A percentile compares a stretch with the other conserved stretches of the same genome.
Conservation (phyloP, 1,139 yeast species). For the Geotrichum carabidarum region DNA sequence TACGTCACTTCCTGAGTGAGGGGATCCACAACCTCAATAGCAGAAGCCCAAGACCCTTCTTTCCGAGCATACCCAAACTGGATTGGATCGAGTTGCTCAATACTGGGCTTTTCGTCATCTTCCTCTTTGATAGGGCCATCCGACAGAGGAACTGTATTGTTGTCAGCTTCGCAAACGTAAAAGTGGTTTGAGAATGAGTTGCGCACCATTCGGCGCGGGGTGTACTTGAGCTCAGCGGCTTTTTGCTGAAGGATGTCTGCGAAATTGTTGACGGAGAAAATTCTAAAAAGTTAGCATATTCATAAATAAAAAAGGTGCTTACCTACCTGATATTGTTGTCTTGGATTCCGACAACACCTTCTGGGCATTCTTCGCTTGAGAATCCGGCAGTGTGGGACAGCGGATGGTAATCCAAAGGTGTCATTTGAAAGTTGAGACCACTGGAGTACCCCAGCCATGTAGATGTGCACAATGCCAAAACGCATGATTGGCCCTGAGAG, state of each 20-base stretch:
- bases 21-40: slow-evolving; percentile 50
- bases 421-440: slow-evolving; percentile 30
- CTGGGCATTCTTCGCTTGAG: slow-evolving; percentile 58
- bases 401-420: slow-evolving; percentile 34
- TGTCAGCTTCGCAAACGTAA: slow-evolving; percentile 49
- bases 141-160: slow-evolving; percentile 27
- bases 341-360: slow-evolving; percentile 58
- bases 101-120: slow-evolving; percentile 30
- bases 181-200: slow-evolving; percentile 28
- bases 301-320: not conserved
- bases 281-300: slow-evolving; percentile 31
- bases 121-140: not conserved
- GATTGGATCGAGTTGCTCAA: slow-evolving; percentile 37
- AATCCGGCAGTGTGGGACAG: slow-evolving; percentile 48
- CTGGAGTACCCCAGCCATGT: slow-evolving; percentile 42
- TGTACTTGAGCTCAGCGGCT: slow-evolving; percentile 44
- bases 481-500: slow-evolving; percentile 30
- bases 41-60: slow-evolving; percentile 45
- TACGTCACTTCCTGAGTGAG: slow-evolving; percentile 39
- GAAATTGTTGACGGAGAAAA: slow-evolving; percentile 56
- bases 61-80: slow-evolving; percentile 41
- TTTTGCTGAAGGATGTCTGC: slow-evolving; percentile 46
- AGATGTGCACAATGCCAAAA: slow-evolving; percentile 40
- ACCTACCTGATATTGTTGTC: slow-evolving; percentile 42
- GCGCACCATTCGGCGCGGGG: slow-evolving; percentile 48